Percentiles rank a stretch among this genome's conserved stretches.
Conservation (phyloP, 441 rosid species). For the Biscutella auriculata region DNA sequence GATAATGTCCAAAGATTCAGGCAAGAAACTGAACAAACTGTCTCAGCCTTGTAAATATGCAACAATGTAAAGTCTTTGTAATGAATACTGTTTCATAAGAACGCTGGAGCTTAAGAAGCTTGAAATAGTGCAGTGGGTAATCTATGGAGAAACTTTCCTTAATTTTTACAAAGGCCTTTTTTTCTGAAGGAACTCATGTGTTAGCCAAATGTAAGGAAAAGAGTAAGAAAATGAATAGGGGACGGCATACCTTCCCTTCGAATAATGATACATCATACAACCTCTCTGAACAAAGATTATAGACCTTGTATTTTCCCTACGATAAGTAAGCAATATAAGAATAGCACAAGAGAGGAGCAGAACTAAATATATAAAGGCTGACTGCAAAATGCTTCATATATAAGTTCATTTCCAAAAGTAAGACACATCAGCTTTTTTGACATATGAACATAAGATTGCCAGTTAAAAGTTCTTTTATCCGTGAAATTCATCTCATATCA, state of each 20-base stretch:
- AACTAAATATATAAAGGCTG: neutral
- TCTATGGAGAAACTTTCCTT: neutral
- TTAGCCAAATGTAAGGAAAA: neutral
- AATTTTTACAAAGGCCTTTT: neutral
- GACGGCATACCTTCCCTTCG: constrained; percentile 51
- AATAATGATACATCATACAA: constrained; percentile 66
- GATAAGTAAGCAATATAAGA: constrained; percentile 3
- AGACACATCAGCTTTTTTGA: neutral
- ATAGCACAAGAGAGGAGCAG: neutral
- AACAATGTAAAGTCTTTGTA: neutral
- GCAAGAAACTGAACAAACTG: neutral
- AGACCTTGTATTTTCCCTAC: constrained; percentile 80
- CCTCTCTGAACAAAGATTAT: constrained; percentile 80
- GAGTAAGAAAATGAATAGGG: constrained; percentile 3
- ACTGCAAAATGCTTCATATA: neutral
- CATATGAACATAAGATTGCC: neutral
- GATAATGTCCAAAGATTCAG: neutral
- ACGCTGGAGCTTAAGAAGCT: neutral
- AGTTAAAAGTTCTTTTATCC: neutral
- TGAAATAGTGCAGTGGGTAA: neutral
- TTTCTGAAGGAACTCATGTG: neutral
- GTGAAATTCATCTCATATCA: neutral
- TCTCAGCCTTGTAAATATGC: neutral
- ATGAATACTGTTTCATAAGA: neutral
- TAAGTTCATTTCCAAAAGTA: neutral